Percentiles rank a stretch among this genome's conserved stretches.
Evolutionary conservation across 129 eudicot species (phyloP).

Genomic region (Smallanthus sonchifolius): DNA sequence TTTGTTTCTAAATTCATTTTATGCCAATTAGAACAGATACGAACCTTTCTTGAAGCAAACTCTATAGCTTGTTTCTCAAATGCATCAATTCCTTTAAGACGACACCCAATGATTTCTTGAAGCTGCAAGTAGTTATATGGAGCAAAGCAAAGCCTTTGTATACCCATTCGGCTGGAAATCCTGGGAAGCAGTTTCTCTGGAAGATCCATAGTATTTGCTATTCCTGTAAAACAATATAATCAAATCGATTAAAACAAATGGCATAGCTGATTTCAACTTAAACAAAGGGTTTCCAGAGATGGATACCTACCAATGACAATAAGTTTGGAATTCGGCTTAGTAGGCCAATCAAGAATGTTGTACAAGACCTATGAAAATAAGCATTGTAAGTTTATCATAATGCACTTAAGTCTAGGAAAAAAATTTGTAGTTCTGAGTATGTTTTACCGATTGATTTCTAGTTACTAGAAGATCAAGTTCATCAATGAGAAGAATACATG

Average conservation of each 20-base stretch:
- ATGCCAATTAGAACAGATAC: not conserved
- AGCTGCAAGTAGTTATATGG: slow-evolving; percentile 94
- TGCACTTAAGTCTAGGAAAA: not conserved
- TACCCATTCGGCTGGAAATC: slow-evolving; percentile 96
- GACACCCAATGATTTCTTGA: slow-evolving; percentile 89
- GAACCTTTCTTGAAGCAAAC: slow-evolving; percentile 97
- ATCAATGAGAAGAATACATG: slow-evolving; percentile 93
- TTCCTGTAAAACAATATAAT: slow-evolving; percentile 44
- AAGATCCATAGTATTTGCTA: slow-evolving; percentile 99
- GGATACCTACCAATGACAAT: slow-evolving; percentile 70
- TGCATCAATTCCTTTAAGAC: slow-evolving; percentile 89
- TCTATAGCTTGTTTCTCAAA: slow-evolving; percentile 94
- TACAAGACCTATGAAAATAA: slow-evolving; percentile 66
- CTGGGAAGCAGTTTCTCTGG: slow-evolving; percentile 97
- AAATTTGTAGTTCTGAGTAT: not conserved
- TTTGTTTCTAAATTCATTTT: not conserved
- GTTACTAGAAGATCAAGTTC: slow-evolving; percentile 95
- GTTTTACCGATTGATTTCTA: slow-evolving; percentile 81
- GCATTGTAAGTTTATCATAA: slow-evolving; percentile 11
- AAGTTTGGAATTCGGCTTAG: slow-evolving; percentile 78
- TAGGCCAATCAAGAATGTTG: slow-evolving; percentile 99
- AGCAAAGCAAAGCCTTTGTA: slow-evolving; percentile 88
- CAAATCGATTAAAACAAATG: not conserved
- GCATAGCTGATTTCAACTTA: not conserved
- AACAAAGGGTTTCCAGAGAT: not conserved